These are phyloP conservation scores for Apiospora kogelbergensis DNA, from an alignment of 2,329 filamentous ascomycete genomes.

Conservation along the genomic window DNA sequence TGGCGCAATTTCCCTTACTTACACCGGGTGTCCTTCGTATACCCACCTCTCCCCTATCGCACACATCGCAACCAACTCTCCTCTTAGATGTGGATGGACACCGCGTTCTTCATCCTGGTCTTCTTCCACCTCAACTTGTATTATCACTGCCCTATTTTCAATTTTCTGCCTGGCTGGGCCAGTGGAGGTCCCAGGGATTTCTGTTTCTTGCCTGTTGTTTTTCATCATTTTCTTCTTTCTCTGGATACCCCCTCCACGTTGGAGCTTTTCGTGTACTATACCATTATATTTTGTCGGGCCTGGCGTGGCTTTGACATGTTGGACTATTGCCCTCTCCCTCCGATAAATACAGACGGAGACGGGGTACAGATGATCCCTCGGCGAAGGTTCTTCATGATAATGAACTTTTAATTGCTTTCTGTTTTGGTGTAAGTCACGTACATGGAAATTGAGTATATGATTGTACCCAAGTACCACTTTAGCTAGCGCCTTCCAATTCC, in stretches of 20 bases:
- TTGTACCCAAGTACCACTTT: background rate
- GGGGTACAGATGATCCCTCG: background rate
- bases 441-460: background rate
- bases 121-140: background rate
- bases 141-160: background rate
- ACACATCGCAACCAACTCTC: background rate
- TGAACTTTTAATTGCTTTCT: too few relatives aligned
- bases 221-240: background rate
- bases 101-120: background rate
- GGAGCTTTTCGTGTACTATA: background rate
- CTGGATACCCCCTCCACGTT: background rate
- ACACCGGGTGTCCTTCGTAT: background rate
- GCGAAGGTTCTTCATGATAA: background rate
- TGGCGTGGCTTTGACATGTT: background rate
- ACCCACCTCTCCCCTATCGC: background rate
- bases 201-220: background rate
- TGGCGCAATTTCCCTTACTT: background rate
- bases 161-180: background rate
- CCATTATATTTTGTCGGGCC: background rate
- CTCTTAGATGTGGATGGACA: background rate
- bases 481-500: background rate
- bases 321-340: background rate
- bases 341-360: background rate
- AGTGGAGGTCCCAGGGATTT: background rate
- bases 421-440: background rate